Base-by-base conservation (phyloP, 2,329 filamentous ascomycete species). In the Coniochaeta sp. region DNA sequence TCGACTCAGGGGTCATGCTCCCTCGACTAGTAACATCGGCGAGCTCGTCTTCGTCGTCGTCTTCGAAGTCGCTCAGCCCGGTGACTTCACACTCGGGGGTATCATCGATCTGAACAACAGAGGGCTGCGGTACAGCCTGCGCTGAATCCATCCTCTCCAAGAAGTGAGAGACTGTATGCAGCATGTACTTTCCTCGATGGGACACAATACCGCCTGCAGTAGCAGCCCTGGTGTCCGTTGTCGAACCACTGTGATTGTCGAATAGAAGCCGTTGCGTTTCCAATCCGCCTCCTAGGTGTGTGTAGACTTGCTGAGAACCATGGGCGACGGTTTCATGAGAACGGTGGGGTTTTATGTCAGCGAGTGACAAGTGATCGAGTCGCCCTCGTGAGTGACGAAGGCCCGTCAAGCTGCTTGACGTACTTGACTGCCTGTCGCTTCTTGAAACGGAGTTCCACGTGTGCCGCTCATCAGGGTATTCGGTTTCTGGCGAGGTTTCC, bases 41-140 rank as follows among this genome's bases (percentile, higher is more conserved):
- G 9, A 62, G n/a, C 14, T 56, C 56, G 36, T 60, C 61, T 16
- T 58, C 56, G 6, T 58, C 55, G 16, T 54, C 22, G 16, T 60
- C 58, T 22, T 60, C 58, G 19, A 38, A 55, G 44, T 62, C 61
- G 36, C 58, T 60, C 12, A 62, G 28, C 7, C 59, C 61, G 3
- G 38, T 62, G 2, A 57, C 52, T 28, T 62, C 58, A 19, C 58
- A 58, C 14, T 58, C 59, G 22, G 28, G 22, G 9, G 24, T 40
- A 19, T 57, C 19, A 6, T 17, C 31, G 16, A 12, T 26, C n/a
- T 9, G 5, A 43, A 16, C 4, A 28, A 14, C 33, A 2, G 47
- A 33, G 14, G 22, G 11, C 50, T 22, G 17, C 24, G 33, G 24
- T n/a, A 14, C n/a, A 3, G 6, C 50, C 9, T 31, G 50, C 16